These are phyloP conservation scores for Russula abietina DNA, from an alignment of 768 basidiomycete genomes.

Conservation along the genomic window DNA sequence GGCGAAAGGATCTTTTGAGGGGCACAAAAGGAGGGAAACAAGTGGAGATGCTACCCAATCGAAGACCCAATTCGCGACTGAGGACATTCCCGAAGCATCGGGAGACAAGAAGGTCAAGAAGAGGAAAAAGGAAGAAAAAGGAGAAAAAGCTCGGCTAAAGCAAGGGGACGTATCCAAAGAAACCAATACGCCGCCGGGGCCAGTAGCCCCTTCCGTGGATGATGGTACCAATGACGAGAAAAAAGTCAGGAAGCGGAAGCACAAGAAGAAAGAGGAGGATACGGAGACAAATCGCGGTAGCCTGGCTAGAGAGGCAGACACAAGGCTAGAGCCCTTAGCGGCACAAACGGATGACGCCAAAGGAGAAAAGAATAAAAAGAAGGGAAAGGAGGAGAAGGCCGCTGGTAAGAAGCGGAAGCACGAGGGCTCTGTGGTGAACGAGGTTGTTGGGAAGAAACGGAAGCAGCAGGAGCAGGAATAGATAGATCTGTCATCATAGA, in stretches of 20 bases:
- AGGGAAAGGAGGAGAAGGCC: neutral
- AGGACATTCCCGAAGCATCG: conserved; percentile 7
- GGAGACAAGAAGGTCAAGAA: conserved; percentile 31
- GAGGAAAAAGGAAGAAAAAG: conserved; percentile 26
- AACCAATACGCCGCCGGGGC: neutral
- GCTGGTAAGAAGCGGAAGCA: neutral
- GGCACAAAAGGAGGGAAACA: conserved; percentile 26
- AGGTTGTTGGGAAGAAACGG: conserved; percentile 8
- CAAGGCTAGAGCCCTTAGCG: neutral
- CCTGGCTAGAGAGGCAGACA: too few species aligned
- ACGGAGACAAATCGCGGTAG: neutral
- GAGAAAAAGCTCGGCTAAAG: conserved; percentile 18
- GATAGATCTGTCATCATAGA: neutral
- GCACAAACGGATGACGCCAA: neutral
- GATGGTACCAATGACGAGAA: neutral
- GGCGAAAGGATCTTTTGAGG: conserved; percentile 17
- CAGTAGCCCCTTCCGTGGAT: neutral
- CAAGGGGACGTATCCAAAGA: neutral
- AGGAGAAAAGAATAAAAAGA: neutral
- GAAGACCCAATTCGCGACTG: conserved; percentile 19
- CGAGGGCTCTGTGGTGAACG: neutral
- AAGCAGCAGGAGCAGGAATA: conserved; percentile 5
- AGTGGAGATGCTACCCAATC: conserved; percentile 1
- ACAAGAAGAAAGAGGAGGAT: conserved; percentile 8
- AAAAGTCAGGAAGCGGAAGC: conserved; percentile 20